A percentile compares a stretch with the other conserved stretches of the same genome.
Evolutionary conservation across 1,139 yeast species (phyloP).

Genomic region (Kluyveromyces sp.): DNA sequence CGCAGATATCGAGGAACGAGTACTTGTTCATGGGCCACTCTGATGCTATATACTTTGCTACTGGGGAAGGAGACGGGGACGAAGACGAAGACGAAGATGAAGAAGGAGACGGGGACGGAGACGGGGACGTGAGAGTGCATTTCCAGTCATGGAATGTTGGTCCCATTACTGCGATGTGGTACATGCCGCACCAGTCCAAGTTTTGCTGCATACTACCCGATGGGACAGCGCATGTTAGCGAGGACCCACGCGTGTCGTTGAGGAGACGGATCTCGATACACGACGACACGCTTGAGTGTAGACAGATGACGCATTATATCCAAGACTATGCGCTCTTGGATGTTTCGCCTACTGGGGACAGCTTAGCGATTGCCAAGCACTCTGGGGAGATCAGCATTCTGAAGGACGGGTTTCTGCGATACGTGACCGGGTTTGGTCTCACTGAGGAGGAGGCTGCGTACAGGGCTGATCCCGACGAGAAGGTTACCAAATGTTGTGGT

Average conservation of each 20-base stretch:
- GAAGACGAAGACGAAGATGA: too few species aligned
- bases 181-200: background rate
- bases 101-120: too few species aligned
- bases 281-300: background rate
- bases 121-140: background rate
- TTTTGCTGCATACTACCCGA: background rate
- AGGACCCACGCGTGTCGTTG: background rate
- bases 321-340: background rate
- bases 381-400: background rate
- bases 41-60: conserved; percentile 1
- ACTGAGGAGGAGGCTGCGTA: conserved; percentile 1
- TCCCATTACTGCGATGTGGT: background rate
- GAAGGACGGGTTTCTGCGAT: background rate
- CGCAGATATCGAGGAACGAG: conserved; percentile 1
- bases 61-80: background rate
- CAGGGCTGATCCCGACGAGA: background rate
- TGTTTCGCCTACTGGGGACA: background rate
- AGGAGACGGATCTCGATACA: background rate
- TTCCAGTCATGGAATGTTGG: background rate
- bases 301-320: conserved; percentile 1
- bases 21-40: conserved; percentile 1
- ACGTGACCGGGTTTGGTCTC: conserved; percentile 3
- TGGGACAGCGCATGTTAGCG: background rate
- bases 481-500: conserved; percentile 1
- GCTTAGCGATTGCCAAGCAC: background rate